These are phyloP conservation scores for Annulohypoxylon stygium DNA, from an alignment of 495 filamentous ascomycete species.

Conservation along the genomic window DNA sequence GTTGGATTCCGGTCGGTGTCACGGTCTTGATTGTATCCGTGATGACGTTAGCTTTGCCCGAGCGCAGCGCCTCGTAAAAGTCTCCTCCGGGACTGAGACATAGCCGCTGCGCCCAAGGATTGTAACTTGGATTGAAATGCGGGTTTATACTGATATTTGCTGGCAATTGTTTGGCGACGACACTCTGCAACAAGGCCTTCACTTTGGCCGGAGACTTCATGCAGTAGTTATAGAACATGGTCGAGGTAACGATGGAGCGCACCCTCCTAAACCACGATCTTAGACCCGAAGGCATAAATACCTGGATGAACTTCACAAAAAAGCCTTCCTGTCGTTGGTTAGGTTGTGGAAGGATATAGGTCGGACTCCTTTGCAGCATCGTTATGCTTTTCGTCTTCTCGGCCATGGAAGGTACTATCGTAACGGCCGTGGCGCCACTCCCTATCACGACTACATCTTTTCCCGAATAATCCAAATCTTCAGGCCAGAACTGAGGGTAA, in stretches of 20 bases:
- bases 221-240: conserved; percentile 42
- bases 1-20: conserved; percentile 66
- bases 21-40: conserved; percentile 77
- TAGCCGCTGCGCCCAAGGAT: conserved; percentile 80
- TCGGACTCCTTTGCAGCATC: conserved; percentile 69
- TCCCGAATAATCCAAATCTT: conserved; percentile 61
- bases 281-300: conserved; percentile 62
- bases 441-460: conserved; percentile 70
- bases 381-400: conserved; percentile 64
- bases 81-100: conserved; percentile 79
- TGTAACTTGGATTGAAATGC: conserved; percentile 80
- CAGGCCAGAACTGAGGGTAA: conserved; percentile 74
- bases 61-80: conserved; percentile 75
- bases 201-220: conserved; percentile 65
- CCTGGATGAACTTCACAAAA: conserved; percentile 54
- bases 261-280: conserved; percentile 29
- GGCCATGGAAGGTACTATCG: conserved; percentile 64
- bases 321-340: conserved; percentile 55
- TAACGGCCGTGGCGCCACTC: conserved; percentile 70
- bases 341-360: conserved; percentile 68
- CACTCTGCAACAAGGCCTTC: conserved; percentile 58
- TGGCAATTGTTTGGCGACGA: conserved; percentile 66
- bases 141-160: conserved; percentile 67
- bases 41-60: conserved; percentile 68
- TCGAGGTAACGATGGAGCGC: not conserved